Evolutionary conservation across 345 rosid species (phyloP).

Genomic region (Rhizophora apiculata): DNA sequence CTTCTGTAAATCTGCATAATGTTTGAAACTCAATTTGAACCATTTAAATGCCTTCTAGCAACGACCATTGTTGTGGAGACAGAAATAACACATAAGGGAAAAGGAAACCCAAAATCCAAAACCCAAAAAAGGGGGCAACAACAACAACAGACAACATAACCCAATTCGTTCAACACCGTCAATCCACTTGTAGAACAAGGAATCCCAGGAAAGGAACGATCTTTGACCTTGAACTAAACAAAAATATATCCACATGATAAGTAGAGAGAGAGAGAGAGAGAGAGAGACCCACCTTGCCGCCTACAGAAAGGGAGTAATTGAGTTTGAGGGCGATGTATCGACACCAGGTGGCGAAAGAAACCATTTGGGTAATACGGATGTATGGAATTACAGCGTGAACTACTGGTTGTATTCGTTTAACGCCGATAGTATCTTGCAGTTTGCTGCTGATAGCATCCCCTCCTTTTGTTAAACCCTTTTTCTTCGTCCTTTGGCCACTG

Average conservation of each 20-base stretch:
- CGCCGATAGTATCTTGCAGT: too few species aligned
- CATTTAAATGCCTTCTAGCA: background rate
- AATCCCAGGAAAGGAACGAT: background rate
- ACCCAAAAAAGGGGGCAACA: background rate
- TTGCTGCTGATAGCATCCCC: background rate
- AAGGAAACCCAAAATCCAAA: background rate
- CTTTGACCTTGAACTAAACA: background rate
- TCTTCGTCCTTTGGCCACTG: too few species aligned
- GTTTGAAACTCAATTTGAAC: background rate
- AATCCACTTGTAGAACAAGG: background rate
- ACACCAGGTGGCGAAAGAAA: conserved; percentile 68
- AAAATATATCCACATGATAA: background rate
- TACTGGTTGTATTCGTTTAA: too few species aligned
- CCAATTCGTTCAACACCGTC: background rate
- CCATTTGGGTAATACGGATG: conserved; percentile 37
- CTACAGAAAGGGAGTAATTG: conserved; percentile 59
- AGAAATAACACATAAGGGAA: too few species aligned
- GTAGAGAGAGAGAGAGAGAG: background rate
- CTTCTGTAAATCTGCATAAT: conserved; percentile 56
- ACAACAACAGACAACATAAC: background rate
- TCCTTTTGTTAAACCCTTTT: background rate
- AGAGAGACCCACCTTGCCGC: conserved; percentile 49
- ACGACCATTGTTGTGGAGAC: background rate
- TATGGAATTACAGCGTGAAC: too few species aligned
- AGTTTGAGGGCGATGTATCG: conserved; percentile 68